These are phyloP conservation scores for Botryosphaeria dothidea DNA, from an alignment of 2,329 filamentous ascomycete species.

Conservation along the genomic window DNA sequence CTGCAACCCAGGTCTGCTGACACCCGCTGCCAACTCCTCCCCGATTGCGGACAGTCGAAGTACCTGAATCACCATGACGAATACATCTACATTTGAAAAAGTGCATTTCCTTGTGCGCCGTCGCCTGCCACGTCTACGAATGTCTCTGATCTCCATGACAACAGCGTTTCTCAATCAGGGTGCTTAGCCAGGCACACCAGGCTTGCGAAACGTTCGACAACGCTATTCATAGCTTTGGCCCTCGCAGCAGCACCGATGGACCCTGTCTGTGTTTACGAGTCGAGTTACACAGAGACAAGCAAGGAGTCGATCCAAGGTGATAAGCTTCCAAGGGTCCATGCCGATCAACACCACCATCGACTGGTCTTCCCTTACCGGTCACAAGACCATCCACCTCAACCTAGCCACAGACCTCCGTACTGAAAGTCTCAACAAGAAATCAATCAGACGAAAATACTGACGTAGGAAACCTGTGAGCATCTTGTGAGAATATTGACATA, in stretches of 20 bases:
- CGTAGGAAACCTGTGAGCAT: too few relatives aligned
- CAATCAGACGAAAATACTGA: too few relatives aligned
- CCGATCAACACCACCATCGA: neutral
- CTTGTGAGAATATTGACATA: too few relatives aligned
- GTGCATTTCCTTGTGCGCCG: too few relatives aligned
- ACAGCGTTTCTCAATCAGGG: neutral
- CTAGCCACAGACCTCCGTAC: too few relatives aligned
- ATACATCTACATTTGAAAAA: too few relatives aligned
- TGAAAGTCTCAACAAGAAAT: too few relatives aligned
- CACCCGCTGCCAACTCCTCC: neutral
- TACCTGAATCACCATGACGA: too few relatives aligned
- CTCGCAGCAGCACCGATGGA: neutral
- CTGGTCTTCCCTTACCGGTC: neutral
- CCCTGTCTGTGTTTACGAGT: neutral
- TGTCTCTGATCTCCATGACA: neutral
- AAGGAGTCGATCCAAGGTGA: neutral
- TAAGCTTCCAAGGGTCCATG: neutral
- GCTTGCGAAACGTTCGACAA: neutral
- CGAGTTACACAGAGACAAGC: neutral
- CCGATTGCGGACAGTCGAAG: too few relatives aligned
- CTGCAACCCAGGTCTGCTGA: neutral
- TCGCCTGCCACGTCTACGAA: neutral
- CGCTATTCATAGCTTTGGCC: neutral
- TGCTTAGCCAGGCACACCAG: neutral
- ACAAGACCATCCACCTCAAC: neutral